Base-by-base conservation (phyloP, 2,329 filamentous ascomycete genomes). In the Epichloe festucae region DNA sequence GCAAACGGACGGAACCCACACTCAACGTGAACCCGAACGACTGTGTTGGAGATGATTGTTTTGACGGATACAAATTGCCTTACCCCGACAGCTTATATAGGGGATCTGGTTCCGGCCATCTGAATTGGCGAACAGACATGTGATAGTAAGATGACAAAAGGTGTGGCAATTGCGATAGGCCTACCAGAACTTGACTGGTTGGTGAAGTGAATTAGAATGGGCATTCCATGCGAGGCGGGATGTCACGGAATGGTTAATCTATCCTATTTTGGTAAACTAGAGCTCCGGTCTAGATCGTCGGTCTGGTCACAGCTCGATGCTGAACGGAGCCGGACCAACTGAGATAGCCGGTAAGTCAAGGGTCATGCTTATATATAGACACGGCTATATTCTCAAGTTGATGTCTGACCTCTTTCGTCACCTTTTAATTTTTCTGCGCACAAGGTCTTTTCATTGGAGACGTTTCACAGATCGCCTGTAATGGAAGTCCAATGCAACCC, bases 401-500 rank as follows among this genome's bases (percentile, higher is more conserved):
- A 15, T 19, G 6, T 15, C 15, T 5, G 42, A 3, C 8, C 14
- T 17, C 7, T 39, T 40, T n/a, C 11, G 42, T 11, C 7, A 6
- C 34, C 7, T 39, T 14, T 15, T n/a, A 15, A 3, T 10, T 11
- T 31, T 31, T 0, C 21, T 31, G 23, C 34, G 1, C 31, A 21
- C 14, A 10, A 27, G 10, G 19, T 43, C 11, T 15, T 46, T 21
- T 15, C 5, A 31, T 46, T 21, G 31, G 7, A 23, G 6, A 14
- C 34, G n/a, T 5, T 36, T 39, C 12, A 31, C 27, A 10, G 19
- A n/a, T 21, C 23, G 7, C 15, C 15, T 14, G 23, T 5, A 17
- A 52, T 49, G 46, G 40, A 49, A 15, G 34, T 19, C 11, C 17
- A 46, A 52, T 42, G 38, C 41, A 58, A 58, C 40, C 55, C 53